These are phyloP conservation scores for Huntiella omanensis DNA, from an alignment of 2,329 filamentous ascomycete species.

Conservation along the genomic window DNA sequence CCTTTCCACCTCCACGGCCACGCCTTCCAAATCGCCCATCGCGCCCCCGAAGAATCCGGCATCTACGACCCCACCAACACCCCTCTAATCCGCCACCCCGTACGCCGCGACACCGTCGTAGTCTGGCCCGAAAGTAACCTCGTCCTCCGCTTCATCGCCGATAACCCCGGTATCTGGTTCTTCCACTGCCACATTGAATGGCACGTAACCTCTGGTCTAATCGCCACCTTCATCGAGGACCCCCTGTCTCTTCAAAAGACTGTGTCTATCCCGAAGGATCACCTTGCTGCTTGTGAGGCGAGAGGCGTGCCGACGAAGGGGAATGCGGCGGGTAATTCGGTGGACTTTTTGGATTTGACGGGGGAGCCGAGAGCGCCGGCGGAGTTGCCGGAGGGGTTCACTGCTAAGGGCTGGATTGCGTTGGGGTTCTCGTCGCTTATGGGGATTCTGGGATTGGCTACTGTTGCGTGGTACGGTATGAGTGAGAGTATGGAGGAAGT, in stretches of 20 bases:
- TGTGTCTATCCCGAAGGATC: slow-evolving; percentile 39
- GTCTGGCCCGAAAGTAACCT: slow-evolving; percentile 47
- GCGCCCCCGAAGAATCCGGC: slow-evolving; percentile 38
- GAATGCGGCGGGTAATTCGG: slow-evolving; percentile 57
- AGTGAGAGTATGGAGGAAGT: slow-evolving; percentile 6
- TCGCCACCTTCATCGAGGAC: slow-evolving; percentile 44
- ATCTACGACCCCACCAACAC: slow-evolving; percentile 30
- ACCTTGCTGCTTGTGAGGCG: slow-evolving; percentile 37
- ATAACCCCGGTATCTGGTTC: slow-evolving; percentile 49
- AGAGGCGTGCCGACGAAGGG: slow-evolving; percentile 33
- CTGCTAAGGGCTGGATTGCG: slow-evolving; percentile 50
- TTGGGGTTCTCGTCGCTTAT: slow-evolving; percentile 52
- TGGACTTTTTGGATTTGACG: slow-evolving; percentile 40
- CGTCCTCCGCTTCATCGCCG: slow-evolving; percentile 46
- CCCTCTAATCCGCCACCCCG: slow-evolving; percentile 34
- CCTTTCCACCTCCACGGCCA: slow-evolving; percentile 69
- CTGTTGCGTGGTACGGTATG: slow-evolving; percentile 34
- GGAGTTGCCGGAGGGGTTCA: slow-evolving; percentile 51
- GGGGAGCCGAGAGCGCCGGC: slow-evolving; percentile 38
- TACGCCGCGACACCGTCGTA: slow-evolving; percentile 50
- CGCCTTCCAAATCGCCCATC: slow-evolving; percentile 48
- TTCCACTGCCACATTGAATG: slow-evolving; percentile 74
- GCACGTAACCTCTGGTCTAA: slow-evolving; percentile 50
- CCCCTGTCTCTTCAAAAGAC: slow-evolving; percentile 42
- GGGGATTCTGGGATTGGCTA: slow-evolving; percentile 48